These are phyloP conservation scores for Scedosporium minutisporum DNA, from an alignment of 2,329 filamentous ascomycete species.

Conservation along the genomic window DNA sequence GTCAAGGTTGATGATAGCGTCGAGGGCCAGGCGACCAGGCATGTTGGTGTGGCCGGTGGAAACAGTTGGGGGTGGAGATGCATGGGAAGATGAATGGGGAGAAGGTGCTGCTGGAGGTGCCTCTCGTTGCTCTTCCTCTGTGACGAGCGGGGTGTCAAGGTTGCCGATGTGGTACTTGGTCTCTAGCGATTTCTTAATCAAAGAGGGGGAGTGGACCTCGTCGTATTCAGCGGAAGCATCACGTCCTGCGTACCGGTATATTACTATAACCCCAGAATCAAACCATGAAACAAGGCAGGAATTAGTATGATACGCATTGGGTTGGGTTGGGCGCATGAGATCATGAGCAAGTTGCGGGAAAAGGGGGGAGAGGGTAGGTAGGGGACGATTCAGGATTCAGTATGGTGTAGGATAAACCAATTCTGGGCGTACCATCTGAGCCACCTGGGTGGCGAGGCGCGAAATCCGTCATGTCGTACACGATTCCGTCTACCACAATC, in stretches of 20 bases:
- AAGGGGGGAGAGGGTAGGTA: too few relatives aligned
- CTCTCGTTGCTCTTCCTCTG: too few relatives aligned
- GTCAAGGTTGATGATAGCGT: slow-evolving; percentile 15
- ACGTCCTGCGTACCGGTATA: slow-evolving; percentile 15
- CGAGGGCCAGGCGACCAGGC: slow-evolving; percentile 3
- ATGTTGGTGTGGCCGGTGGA: neutral
- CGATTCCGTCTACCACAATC: slow-evolving; percentile 57
- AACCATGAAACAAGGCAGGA: neutral
- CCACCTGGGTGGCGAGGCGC: slow-evolving; percentile 16
- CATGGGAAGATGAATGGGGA: too few relatives aligned
- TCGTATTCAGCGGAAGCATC: slow-evolving; percentile 17
- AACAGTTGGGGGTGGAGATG: neutral
- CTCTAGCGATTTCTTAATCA: slow-evolving; percentile 13
- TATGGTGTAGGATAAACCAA: neutral
- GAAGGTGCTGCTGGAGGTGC: neutral
- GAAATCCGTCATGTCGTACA: slow-evolving; percentile 43
- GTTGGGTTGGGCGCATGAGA: neutral
- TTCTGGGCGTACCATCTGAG: slow-evolving; percentile 7
- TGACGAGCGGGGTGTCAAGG: slow-evolving; percentile 9
- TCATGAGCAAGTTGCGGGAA: too few relatives aligned
- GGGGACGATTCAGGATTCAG: too few relatives aligned
- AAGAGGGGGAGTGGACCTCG: slow-evolving; percentile 12
- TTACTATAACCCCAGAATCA: slow-evolving; percentile 11
- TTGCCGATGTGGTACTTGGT: slow-evolving; percentile 10
- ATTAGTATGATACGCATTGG: neutral